Base-by-base conservation (phyloP, 768 basidiomycete species). In the Boletus pseudo-olivaceus region DNA sequence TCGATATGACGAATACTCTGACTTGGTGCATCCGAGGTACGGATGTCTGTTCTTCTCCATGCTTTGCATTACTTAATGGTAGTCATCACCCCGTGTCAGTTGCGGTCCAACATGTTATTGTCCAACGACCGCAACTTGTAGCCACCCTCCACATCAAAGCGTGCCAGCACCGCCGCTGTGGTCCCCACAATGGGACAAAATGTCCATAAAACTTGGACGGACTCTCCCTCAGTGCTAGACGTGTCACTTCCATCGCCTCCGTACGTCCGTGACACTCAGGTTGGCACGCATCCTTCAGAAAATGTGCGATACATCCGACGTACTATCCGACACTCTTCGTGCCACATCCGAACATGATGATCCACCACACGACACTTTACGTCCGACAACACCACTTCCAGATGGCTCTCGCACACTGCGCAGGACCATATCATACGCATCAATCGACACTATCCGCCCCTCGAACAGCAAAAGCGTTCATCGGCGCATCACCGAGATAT, bases 361-460 rank as follows among this genome's bases (percentile, higher is more conserved):
- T 37, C 30, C 20, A 7, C 12, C 19, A 8, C n/a, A 6, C 30
- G 40, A 40, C 12, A 4, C 11, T 20, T 1, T 14, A 5, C 49
- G 50, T 23, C 40, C 57, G 9, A 17, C 10, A 30, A 57, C 59
- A 23, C 53, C 53, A 17, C 29, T 37, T 30, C 47, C 53, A 8
- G 47, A 47, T n/a, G 32, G 0, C 33, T 29, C 53, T 37, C 57
- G 41, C 27, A 47, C 56, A 1, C 48, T 66, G 5, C 60, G 44
- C n/a, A 62, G 67, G 48, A 62, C 57, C 0, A n/a, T 29, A 10
- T 68, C 66, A 7, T 39, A 11, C 35, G 51, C 57, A 12, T 67
- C 62, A 17, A 32, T 66, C 35, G 54, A 60, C 7, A 66, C 64
- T 0, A 12, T 59, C 19, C 40, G 50, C n/a, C 51, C 56, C 17